These are phyloP conservation scores for Paraphoma sp. DNA, from an alignment of 2,329 filamentous ascomycete species.

Conservation along the genomic window DNA sequence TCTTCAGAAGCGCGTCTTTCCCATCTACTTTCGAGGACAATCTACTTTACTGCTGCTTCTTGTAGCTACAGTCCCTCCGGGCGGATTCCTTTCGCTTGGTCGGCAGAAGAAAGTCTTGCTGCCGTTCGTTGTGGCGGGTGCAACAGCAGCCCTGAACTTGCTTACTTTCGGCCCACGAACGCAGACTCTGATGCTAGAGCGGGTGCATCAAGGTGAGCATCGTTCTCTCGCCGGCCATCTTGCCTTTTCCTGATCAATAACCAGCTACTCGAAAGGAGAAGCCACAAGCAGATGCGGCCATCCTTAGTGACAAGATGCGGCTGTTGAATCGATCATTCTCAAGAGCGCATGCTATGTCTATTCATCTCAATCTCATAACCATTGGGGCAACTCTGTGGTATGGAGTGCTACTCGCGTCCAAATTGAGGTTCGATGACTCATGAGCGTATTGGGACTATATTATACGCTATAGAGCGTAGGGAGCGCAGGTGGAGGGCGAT, in stretches of 20 bases:
- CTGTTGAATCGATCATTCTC: slow-evolving; percentile 44
- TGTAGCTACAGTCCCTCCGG: slow-evolving; percentile 42
- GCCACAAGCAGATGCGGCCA: not conserved
- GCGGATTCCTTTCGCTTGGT: slow-evolving; percentile 37
- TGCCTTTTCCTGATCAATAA: not conserved
- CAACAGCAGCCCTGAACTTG: slow-evolving; percentile 47
- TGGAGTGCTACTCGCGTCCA: slow-evolving; percentile 28
- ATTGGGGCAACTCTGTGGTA: slow-evolving; percentile 40
- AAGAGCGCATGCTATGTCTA: slow-evolving; percentile 50
- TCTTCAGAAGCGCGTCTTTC: slow-evolving; percentile 51
- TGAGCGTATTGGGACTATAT: not conserved
- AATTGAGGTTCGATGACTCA: not conserved
- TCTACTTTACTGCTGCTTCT: slow-evolving; percentile 44
- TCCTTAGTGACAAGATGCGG: slow-evolving; percentile 22
- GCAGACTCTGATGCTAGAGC: slow-evolving; percentile 41
- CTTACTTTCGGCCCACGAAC: slow-evolving; percentile 47
- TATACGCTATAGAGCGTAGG: no score
- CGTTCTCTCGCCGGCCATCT: not conserved
- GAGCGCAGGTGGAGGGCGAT: no score
- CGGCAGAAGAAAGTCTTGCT: slow-evolving; percentile 26
- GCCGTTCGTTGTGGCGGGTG: slow-evolving; percentile 37
- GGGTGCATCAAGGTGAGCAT: slow-evolving; percentile 34
- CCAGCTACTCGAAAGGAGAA: slow-evolving; percentile 26
- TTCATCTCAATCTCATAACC: slow-evolving; percentile 52
- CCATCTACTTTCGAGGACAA: slow-evolving; percentile 49